Percentiles rank a stretch among this genome's conserved stretches.
These are phyloP conservation scores for Trypanosoma theileri DNA, from an alignment of 208 protist genomes.

Conservation along the genomic window DNA sequence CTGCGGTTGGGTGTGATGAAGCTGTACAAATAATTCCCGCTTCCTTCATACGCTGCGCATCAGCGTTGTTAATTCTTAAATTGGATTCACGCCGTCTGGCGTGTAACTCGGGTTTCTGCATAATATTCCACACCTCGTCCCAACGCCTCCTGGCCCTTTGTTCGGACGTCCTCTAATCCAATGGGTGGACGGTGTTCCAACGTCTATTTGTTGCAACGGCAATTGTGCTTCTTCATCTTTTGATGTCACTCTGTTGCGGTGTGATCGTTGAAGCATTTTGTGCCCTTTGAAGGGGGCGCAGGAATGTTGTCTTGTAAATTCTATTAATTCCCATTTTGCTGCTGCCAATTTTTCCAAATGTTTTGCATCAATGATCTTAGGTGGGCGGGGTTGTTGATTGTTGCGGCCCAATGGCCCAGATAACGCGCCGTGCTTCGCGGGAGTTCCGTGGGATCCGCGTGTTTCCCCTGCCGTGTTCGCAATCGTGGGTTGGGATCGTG, in stretches of 20 bases:
- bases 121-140: constrained; percentile 4
- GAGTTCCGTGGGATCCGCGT: constrained; percentile 3
- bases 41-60: background rate
- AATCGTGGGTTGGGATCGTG: background rate
- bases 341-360: background rate
- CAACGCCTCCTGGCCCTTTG: background rate
- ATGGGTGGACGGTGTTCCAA: too few species aligned
- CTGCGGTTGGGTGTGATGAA: background rate
- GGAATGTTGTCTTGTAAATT: too few species aligned
- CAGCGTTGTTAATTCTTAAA: background rate
- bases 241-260: too few species aligned
- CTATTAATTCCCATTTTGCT: too few species aligned
- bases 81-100: background rate
- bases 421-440: constrained; percentile 14
- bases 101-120: background rate
- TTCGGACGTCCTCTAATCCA: too few species aligned
- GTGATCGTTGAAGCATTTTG: too few species aligned
- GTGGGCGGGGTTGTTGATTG: constrained; percentile 3
- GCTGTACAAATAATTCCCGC: constrained; percentile 6
- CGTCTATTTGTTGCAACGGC: too few species aligned
- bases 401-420: background rate
- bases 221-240: too few species aligned
- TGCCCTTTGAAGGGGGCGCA: too few species aligned
- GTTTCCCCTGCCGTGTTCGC: constrained; percentile 6
- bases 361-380: constrained; percentile 11